Conservation (phyloP, 441 rosid genomes). For the Theobroma grandiflorum region DNA sequence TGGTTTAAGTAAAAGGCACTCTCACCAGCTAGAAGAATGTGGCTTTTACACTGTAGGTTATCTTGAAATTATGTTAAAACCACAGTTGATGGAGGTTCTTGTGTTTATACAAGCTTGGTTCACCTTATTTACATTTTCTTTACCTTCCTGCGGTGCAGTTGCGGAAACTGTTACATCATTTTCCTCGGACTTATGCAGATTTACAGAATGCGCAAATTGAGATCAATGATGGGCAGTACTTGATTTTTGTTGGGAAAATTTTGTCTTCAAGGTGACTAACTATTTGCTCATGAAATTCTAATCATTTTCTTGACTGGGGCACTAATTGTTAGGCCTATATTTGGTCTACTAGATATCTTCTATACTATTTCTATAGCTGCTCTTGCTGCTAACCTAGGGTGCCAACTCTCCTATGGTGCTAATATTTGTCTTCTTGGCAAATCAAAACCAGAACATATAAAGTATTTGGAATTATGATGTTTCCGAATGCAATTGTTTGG, state of each 20-base stretch:
- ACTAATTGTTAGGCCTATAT: not conserved
- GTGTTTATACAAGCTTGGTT: conserved; percentile 29
- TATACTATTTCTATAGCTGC: not conserved
- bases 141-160: conserved; percentile 51
- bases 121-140: conserved; percentile 28
- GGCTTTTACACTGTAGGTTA: conserved; percentile 88
- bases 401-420: not conserved
- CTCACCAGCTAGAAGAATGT: conserved; percentile 64
- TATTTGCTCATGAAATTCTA: conserved; percentile 15
- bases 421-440: conserved; percentile 4
- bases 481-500: not conserved
- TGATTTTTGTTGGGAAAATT: conserved; percentile 84
- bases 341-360: conserved; percentile 8
- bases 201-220: conserved; percentile 83
- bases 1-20: conserved; percentile 74
- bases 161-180: conserved; percentile 86
- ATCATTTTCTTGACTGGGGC: conserved; percentile 10
- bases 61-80: conserved; percentile 16
- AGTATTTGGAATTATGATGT: not conserved
- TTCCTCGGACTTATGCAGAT: conserved; percentile 96
- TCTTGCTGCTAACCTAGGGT: not conserved
- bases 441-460: conserved; percentile 5
- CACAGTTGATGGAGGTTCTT: conserved; percentile 13
- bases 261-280: conserved; percentile 77
- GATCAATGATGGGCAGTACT: conserved; percentile 88